Evolutionary conservation across 495 filamentous ascomycete genomes (phyloP).

Genomic region (Penicillium subrubescens): DNA sequence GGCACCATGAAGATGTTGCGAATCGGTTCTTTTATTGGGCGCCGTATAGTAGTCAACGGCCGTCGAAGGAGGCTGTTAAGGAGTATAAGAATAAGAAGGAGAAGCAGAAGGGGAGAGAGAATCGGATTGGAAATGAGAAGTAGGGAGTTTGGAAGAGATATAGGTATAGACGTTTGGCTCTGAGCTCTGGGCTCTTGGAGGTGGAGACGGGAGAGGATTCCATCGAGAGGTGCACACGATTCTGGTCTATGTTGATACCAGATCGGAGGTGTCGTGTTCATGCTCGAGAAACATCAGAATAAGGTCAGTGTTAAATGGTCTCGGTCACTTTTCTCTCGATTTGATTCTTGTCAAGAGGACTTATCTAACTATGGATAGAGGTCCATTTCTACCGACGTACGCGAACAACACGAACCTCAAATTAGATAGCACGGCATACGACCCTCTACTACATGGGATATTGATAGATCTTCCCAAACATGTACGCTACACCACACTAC

Average conservation of each 20-base stretch:
- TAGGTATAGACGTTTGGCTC: too few relatives aligned
- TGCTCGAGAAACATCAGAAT: background rate
- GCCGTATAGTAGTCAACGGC: slow-evolving; percentile 1
- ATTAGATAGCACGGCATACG: too few relatives aligned
- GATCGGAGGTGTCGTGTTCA: background rate
- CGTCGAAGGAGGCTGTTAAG: background rate
- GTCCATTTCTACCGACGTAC: too few relatives aligned
- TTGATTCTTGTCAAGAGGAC: background rate
- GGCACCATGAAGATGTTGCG: background rate
- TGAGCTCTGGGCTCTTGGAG: too few relatives aligned
- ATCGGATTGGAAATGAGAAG: too few relatives aligned
- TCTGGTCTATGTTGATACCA: too few relatives aligned
- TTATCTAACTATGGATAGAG: background rate
- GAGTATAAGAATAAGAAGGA: background rate
- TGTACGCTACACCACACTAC: background rate
- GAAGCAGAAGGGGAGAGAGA: background rate
- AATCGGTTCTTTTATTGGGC: slow-evolving; percentile 1
- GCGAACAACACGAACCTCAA: too few relatives aligned
- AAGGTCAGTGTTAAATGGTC: background rate
- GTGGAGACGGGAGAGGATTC: too few relatives aligned
- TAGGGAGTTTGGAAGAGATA: background rate
- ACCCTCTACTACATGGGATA: background rate
- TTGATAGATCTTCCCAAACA: too few relatives aligned
- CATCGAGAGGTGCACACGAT: too few relatives aligned
- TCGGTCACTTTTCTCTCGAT: background rate